Evolutionary conservation across 129 eudicot species (phyloP).

Genomic region (Tagetes erecta): DNA sequence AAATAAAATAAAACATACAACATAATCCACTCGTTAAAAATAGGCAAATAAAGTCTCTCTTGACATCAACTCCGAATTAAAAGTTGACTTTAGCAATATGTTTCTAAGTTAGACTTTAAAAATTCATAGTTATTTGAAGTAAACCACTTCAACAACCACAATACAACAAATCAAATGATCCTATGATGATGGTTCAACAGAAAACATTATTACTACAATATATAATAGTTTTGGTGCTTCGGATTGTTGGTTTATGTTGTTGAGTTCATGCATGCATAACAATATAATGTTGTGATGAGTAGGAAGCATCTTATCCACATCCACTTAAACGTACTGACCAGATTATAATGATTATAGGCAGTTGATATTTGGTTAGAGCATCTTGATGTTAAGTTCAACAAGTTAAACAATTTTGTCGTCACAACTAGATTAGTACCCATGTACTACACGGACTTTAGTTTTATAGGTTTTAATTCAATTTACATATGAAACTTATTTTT

Average conservation of each 20-base stretch:
- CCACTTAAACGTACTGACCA: constrained; percentile 20
- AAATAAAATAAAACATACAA: neutral
- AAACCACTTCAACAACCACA: constrained; percentile 5
- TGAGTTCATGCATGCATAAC: constrained; percentile 31
- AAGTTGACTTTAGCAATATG: neutral
- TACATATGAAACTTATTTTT: too few relatives aligned
- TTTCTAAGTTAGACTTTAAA: neutral
- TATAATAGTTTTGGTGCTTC: neutral
- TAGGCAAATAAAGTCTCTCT: too few relatives aligned
- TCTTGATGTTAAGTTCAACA: constrained; percentile 22
- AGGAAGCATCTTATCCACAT: constrained; percentile 39
- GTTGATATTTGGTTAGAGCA: constrained; percentile 30
- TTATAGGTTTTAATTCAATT: too few relatives aligned
- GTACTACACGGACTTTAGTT: too few relatives aligned
- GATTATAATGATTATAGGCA: constrained; percentile 15
- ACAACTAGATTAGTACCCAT: too few relatives aligned
- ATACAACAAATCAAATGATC: neutral
- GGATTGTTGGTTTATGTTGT: constrained; percentile 26
- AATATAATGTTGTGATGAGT: constrained; percentile 31
- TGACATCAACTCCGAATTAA: too few relatives aligned
- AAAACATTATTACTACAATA: constrained; percentile 27
- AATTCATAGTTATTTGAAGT: neutral
- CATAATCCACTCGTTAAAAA: too few relatives aligned
- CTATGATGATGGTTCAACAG: constrained; percentile 7
- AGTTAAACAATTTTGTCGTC: neutral